A percentile compares a stretch with the other conserved stretches of the same genome.
phyloP scores from a whole-genome alignment of 345 rosid genomes.

The Populus simonii region DNA sequence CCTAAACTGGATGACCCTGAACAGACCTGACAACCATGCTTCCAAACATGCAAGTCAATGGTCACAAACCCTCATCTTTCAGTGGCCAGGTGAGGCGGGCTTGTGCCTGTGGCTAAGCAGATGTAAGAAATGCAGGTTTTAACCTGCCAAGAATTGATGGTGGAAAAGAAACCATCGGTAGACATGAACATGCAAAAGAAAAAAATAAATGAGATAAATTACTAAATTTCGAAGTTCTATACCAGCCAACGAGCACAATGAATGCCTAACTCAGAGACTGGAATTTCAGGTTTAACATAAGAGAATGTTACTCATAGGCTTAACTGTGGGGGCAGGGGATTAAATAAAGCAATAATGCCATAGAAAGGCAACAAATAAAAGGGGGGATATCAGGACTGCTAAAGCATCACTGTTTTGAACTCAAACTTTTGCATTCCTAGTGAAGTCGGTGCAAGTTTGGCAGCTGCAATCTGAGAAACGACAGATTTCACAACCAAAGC shows the following conservation, averaged over 20 bases:
- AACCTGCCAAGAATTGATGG: not conserved
- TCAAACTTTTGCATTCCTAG: slow-evolving; percentile 57
- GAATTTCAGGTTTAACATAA: slow-evolving; percentile 12
- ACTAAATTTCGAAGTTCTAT: slow-evolving; percentile 13
- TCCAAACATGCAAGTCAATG: not conserved
- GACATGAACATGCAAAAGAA: not conserved
- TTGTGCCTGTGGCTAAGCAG: no score
- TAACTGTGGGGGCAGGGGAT: not conserved
- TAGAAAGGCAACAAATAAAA: slow-evolving; percentile 1
- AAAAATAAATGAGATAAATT: slow-evolving; percentile 15
- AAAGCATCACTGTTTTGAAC: not conserved
- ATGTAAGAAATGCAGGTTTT: no score
- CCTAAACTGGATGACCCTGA: no score
- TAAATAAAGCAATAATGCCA: slow-evolving; percentile 13
- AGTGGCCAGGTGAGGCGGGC: not conserved
- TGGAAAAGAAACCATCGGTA: not conserved
- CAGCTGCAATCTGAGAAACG: slow-evolving; percentile 88
- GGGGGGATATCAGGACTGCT: not conserved
- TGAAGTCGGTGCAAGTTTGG: slow-evolving; percentile 93
- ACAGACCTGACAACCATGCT: no score
- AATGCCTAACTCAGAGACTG: slow-evolving; percentile 19
- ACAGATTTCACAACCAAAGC: slow-evolving; percentile 88
- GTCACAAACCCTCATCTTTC: not conserved
- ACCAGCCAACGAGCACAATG: slow-evolving; percentile 24
- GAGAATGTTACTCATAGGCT: slow-evolving; percentile 5